Percentiles rank a stretch among this genome's conserved stretches.
Evolutionary conservation across 2,329 filamentous ascomycete species (phyloP).

Genomic region (Aureobasidium sp.): DNA sequence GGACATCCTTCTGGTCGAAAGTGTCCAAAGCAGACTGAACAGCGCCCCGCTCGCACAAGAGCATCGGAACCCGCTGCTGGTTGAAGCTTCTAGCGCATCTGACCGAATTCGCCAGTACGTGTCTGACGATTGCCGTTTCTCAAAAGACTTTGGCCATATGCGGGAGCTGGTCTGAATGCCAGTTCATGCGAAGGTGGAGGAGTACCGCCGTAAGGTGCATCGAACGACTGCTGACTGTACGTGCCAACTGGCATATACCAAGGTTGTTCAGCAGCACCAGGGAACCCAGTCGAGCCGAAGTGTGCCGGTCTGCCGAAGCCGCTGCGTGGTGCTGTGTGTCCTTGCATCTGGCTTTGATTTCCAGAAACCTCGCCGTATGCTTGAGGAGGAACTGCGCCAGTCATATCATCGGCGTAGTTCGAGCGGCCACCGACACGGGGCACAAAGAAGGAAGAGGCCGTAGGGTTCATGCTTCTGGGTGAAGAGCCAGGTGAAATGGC

Average conservation of each 20-base stretch:
- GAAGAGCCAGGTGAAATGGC: slow-evolving; percentile 23
- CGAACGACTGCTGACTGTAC: not conserved
- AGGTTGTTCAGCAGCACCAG: not conserved
- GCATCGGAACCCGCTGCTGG: not conserved
- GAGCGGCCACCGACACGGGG: not conserved
- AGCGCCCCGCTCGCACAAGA: not conserved
- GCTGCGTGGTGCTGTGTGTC: not conserved
- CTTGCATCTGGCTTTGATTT: not conserved
- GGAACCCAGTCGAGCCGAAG: not conserved
- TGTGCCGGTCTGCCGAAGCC: not conserved
- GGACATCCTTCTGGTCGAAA: too few relatives aligned
- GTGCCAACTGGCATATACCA: slow-evolving; percentile 2
- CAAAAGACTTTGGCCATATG: not conserved
- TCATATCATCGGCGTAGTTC: slow-evolving; percentile 1
- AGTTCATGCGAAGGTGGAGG: not conserved
- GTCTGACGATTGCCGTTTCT: not conserved
- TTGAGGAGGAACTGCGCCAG: not conserved
- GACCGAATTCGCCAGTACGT: not conserved
- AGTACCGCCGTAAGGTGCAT: not conserved
- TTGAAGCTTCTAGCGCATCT: not conserved
- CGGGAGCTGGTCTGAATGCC: not conserved
- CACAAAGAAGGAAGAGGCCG: not conserved
- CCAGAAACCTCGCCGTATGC: not conserved
- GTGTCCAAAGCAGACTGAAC: not conserved
- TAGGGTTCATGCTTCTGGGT: slow-evolving; percentile 24